phyloP scores from a whole-genome alignment of 495 filamentous ascomycete genomes.

The Aspergillus wentii region DNA sequence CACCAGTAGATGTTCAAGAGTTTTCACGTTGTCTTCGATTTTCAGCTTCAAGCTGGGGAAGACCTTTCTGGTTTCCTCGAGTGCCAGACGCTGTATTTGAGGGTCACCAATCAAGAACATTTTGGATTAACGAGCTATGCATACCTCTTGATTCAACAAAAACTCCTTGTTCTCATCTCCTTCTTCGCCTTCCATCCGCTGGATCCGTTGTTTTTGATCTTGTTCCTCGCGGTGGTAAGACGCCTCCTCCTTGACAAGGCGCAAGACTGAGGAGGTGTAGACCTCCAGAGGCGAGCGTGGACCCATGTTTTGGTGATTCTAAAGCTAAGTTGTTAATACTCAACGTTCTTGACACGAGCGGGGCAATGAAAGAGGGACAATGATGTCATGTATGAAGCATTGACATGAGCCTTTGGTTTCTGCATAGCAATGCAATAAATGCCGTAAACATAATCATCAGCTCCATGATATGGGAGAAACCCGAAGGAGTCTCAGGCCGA shows the following conservation, averaged over 20 bases:
- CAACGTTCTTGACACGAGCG: no score
- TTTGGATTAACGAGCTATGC: constrained; percentile 13
- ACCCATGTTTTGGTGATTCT: constrained; percentile 49
- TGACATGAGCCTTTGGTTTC: no score
- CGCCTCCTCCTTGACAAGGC: constrained; percentile 85
- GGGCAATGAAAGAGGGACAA: no score
- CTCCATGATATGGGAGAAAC: no score
- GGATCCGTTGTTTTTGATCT: constrained; percentile 64
- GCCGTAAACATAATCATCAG: no score
- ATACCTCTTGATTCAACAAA: constrained; percentile 78
- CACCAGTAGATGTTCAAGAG: constrained; percentile 62
- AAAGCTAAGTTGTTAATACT: no score
- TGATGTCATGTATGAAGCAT: constrained; percentile 1
- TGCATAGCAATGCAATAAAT: no score
- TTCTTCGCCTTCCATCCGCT: constrained; percentile 52
- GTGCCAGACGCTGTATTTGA: constrained; percentile 57
- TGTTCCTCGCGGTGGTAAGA: constrained; percentile 82
- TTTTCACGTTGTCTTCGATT: constrained; percentile 60
- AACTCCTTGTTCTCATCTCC: constrained; percentile 60
- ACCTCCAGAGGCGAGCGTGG: constrained; percentile 69
- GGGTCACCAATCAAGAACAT: constrained; percentile 8
- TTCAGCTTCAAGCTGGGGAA: constrained; percentile 63
- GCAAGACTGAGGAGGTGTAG: constrained; percentile 65
- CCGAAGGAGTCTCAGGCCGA: no score
- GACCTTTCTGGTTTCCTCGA: constrained; percentile 78